Percentiles rank a stretch among this genome's conserved stretches.
phyloP scores from a whole-genome alignment of 306 rosid species.

The Cucurbita maxima region DNA sequence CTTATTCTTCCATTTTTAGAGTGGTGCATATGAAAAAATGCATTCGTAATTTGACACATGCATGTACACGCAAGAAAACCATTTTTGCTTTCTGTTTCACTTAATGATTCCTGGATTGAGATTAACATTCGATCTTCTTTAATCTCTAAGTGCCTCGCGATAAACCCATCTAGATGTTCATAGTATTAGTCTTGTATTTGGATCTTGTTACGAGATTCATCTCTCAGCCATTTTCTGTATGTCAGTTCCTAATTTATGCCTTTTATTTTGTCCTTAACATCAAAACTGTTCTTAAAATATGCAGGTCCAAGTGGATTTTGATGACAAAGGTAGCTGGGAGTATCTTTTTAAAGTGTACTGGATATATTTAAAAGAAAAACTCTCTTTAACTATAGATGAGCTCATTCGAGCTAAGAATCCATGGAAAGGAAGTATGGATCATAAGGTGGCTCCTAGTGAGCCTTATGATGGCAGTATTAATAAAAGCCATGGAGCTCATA shows the following conservation, averaged over 20 bases:
- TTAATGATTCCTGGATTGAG: neutral
- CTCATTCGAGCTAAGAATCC: constrained; percentile 57
- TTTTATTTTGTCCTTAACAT: neutral
- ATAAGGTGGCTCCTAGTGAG: constrained; percentile 25
- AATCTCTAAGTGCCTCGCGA: neutral
- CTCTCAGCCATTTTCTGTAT: neutral
- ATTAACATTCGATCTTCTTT: neutral
- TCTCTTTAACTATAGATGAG: constrained; percentile 73
- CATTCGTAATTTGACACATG: neutral
- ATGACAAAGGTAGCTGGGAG: constrained; percentile 96
- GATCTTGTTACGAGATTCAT: neutral
- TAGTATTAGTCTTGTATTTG: neutral
- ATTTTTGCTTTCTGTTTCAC: neutral
- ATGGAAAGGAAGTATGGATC: constrained; percentile 32
- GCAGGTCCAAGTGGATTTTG: constrained; percentile 79
- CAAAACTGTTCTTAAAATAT: neutral
- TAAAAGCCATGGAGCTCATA: constrained; percentile 30
- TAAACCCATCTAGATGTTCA: neutral
- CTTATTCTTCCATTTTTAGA: neutral
- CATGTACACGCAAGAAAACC: neutral
- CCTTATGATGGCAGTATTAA: constrained; percentile 25
- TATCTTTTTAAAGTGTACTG: constrained; percentile 97
- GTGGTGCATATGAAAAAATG: neutral
- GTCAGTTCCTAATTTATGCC: neutral
- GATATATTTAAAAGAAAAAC: constrained; percentile 52